A percentile compares a stretch with the other conserved stretches of the same genome.
These are phyloP conservation scores for Macrolepiota fuliginosa DNA, from an alignment of 768 basidiomycete species.

Conservation along the genomic window DNA sequence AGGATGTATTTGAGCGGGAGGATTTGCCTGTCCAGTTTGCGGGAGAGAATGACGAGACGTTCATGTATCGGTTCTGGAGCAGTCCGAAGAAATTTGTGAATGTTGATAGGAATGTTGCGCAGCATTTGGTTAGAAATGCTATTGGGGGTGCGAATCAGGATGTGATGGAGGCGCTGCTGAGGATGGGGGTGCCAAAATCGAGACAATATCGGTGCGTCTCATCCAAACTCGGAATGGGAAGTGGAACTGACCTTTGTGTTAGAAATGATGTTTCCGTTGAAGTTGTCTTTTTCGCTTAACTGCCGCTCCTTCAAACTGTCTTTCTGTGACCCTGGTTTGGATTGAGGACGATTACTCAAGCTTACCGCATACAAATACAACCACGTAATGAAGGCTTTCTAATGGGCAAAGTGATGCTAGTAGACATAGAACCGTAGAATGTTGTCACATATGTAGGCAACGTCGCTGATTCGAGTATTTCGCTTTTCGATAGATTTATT, in stretches of 20 bases:
- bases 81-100: constrained; percentile 38
- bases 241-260: background rate
- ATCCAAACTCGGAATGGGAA: background rate
- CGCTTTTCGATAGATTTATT: no score
- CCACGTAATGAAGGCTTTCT: no score
- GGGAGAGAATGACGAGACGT: constrained; percentile 26
- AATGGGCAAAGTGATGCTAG: no score
- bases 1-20: constrained; percentile 8
- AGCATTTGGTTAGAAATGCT: constrained; percentile 52
- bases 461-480: no score
- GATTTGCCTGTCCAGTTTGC: constrained; percentile 32
- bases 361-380: no score
- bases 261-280: constrained; percentile 27
- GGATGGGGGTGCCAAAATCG: constrained; percentile 33
- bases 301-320: background rate
- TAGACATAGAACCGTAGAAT: no score
- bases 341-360: no score
- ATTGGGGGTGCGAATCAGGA: constrained; percentile 49
- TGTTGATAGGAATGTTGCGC: constrained; percentile 40
- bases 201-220: constrained; percentile 35
- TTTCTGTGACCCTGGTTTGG: no score
- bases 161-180: constrained; percentile 36
- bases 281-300: constrained; percentile 26
- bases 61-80: constrained; percentile 35
- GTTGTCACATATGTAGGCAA: no score